Evolutionary conservation across 2,329 filamentous ascomycete genomes (phyloP), one percentile per base, ranked within the genome.

Genomic region (Pseudogymnoascus sp.): DNA sequence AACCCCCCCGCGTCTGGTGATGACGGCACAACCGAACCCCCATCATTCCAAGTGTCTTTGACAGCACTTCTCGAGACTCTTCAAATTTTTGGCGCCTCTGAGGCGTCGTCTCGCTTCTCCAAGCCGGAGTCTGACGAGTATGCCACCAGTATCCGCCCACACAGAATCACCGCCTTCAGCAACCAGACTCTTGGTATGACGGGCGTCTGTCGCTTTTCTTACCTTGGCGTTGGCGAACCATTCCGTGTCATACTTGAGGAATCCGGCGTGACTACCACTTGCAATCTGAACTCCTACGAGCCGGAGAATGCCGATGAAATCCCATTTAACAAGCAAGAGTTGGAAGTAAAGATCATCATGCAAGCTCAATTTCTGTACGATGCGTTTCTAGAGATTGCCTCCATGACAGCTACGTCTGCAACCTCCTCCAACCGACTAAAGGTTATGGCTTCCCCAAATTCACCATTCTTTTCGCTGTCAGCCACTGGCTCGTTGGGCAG

Each of bases 281-380:
- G 92, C 75, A 89, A 94, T 64, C 79, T 99, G 60, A 90, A 88
- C 6, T 97, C 94, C 0, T 99, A 97, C 75, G 83, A 92, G 59
- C 84, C 89, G 14, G 87, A 91, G 66, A 76, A 78, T 42, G 82
- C 84, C 14, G 88, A 92, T 60, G 88, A 92, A 60, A 97, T 99
- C 52, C 94, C 93, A 0, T 91, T 99, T 67, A 86, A 93, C 70
- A 85, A 92, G 33, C 84, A 91, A 60, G 84, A 87, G 60, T 80
- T 97, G 7, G 81, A 85, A 7, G 89, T 97, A 78, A 99, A 97
- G 74, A 91, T 96, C 64, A 97, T 99, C 72, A 96, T 97, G 89
- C 89, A 88, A 67, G 84, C 88, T 9, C 82, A 83, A 35, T 88
- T 84, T 75, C 82, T 93, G 4, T 81, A 89, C 9, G 89, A 92